Evolutionary conservation across 164 flowering plant genomes (phyloP), one percentile per base, ranked within the genome.

Genomic region (Annona cherimola): DNA sequence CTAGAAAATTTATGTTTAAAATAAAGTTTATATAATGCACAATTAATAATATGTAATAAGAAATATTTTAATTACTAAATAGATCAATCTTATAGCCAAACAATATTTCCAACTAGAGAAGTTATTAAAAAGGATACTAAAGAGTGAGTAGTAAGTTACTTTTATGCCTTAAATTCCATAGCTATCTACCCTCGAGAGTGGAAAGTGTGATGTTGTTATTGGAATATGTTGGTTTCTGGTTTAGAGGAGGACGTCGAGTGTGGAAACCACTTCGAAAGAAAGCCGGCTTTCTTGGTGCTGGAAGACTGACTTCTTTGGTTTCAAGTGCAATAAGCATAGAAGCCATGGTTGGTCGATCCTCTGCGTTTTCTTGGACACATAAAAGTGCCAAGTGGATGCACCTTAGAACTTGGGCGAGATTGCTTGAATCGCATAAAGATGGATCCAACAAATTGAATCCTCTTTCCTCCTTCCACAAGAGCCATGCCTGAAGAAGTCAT

Each of bases 281-380:
- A 55, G 71, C 63, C 18, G 71, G 63, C 55, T 57, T 19, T 50
- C 55, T 69, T 14, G 71, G 71, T 12, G 60, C 3, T 45, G 70
- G 57, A 11, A 68, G 57, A 68, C 7, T 68, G 45, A 42, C 2
- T 4, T 18, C 26, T 68, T 68, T 60, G 20, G 60, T 35, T 8
- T 26, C 39, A 45, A 68, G 70, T 60, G 46, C 46, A 1, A 19
- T 8, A 20, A 68, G 8, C 3, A 68, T 42, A 5, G 40, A 45
- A 68, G 57, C 41, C 61, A 68, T 68, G 20, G 70, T 68, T 4
- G 70, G 70, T 45, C 70, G 19, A 68, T 68, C 70, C 44, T 26
- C 44, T 43, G 69, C 69, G 44, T 44, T 20, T 42, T 66, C 69
- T 66, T 66, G 69, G 11, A 44, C 69, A 66, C 69, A 66, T 5